phyloP scores from a whole-genome alignment of 768 basidiomycete species.

The Fibroporia radiculosa region DNA sequence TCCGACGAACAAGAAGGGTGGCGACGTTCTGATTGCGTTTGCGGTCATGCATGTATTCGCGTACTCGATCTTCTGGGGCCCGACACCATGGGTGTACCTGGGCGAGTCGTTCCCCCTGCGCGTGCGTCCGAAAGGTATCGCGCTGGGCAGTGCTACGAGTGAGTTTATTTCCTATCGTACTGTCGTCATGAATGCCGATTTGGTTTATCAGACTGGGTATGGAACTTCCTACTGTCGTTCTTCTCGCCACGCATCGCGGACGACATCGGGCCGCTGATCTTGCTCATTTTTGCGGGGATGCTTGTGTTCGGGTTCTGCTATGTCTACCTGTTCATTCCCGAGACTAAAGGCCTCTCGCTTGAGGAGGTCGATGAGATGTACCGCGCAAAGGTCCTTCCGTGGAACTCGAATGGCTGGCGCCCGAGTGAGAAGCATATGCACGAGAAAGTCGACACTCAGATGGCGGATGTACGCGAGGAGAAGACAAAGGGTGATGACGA shows the following conservation, averaged over 20 bases:
- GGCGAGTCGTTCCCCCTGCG: slow-evolving; percentile 79
- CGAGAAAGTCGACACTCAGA: slow-evolving; percentile 13
- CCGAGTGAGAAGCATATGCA: slow-evolving; percentile 22
- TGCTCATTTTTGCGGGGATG: slow-evolving; percentile 73
- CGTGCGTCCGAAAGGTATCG: slow-evolving; percentile 71
- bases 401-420: slow-evolving; percentile 53
- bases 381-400: slow-evolving; percentile 54
- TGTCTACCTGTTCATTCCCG: slow-evolving; percentile 71
- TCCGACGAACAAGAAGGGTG: slow-evolving; percentile 48
- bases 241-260: slow-evolving; percentile 62
- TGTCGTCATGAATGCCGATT: slow-evolving; percentile 2
- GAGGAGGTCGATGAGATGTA: slow-evolving; percentile 80
- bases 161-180: slow-evolving; percentile 11
- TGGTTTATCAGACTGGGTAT: slow-evolving; percentile 44
- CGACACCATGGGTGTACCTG: slow-evolving; percentile 62
- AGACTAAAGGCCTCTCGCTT: slow-evolving; percentile 70
- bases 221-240: slow-evolving; percentile 72
- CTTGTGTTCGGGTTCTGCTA: slow-evolving; percentile 61
- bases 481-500: slow-evolving; percentile 7
- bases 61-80: slow-evolving; percentile 72
- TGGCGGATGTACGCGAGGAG: slow-evolving; percentile 16
- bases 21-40: slow-evolving; percentile 64
- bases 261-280: slow-evolving; percentile 66
- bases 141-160: slow-evolving; percentile 60
- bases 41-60: slow-evolving; percentile 71